Base-by-base conservation (phyloP, 225 moss, liverwort and hornwort genomes). In the Polytrichum commune region DNA sequence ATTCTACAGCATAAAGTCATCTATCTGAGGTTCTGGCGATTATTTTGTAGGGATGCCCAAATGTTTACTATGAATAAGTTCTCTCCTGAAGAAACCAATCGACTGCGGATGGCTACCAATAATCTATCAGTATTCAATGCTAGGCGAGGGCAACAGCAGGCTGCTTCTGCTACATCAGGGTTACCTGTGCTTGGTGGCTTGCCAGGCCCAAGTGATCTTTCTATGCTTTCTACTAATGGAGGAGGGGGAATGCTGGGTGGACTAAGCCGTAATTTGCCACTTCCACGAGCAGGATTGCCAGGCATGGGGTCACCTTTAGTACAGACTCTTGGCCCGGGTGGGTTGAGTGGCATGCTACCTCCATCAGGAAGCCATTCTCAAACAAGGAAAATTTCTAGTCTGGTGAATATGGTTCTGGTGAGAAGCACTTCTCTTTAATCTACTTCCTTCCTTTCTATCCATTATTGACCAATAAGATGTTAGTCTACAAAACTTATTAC, bases 181-280 rank as follows among this genome's bases (percentile, higher is more conserved):
- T 82, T 90, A 74, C 83, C 86, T 19, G 85, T 87, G 68, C 82
- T 92, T 71, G 73, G 73, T 13, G 83, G 82, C 72, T 66, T 91
- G 67, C 27, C 82, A 64, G 85, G 70, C 70, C 80, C 88, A 63
- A 94, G 82, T 82, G 93, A 88, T 69, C 69, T 84, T 55, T 88
- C 91, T 56, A 79, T 84, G 84, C 71, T 93, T 70, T 73, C 83
- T 35, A 71, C 81, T 29, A 78, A 85, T 78, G 81, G 83, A 66
- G 79, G 73, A 72, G 85, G 89, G 69, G 85, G 83, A 35, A 89
- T 89, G 84, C 76, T 89, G 75, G 86, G 77, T 80, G 91, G 87
- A 79, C 75, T 89, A 65, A 86, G 80, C 85, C 87, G 91, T 73
- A 88, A 91, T 54, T 78, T 93, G 84, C 81, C 93, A 60, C 80